Conservation (phyloP, 2,329 filamentous ascomycete genomes). For the Ceratocystis alfenasii region DNA sequence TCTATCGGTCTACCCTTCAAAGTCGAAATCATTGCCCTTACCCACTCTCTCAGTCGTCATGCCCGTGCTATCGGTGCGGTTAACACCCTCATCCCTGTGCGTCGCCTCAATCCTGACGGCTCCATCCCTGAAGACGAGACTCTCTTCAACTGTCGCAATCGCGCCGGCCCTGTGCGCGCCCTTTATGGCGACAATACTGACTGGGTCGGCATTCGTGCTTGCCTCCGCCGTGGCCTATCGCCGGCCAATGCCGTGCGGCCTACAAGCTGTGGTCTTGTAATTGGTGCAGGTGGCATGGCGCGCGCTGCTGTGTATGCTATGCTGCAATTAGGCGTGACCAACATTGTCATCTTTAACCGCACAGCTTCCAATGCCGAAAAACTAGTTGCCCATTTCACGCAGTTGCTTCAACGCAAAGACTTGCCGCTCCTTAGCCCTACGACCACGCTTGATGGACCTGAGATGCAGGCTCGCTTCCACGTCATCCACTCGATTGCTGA, state of each 20-base stretch:
- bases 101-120: slow-evolving; percentile 45
- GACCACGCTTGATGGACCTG: slow-evolving; percentile 21
- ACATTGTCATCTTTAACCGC: slow-evolving; percentile 64
- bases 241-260: slow-evolving; percentile 55
- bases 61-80: slow-evolving; percentile 64
- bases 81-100: slow-evolving; percentile 63
- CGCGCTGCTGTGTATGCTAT: slow-evolving; percentile 67
- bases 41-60: slow-evolving; percentile 58
- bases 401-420: slow-evolving; percentile 36
- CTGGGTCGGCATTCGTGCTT: slow-evolving; percentile 67
- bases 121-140: slow-evolving; percentile 38
- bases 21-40: slow-evolving; percentile 55
- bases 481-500: slow-evolving; percentile 48
- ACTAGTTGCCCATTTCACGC: slow-evolving; percentile 58
- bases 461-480: slow-evolving; percentile 36
- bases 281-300: slow-evolving; percentile 64
- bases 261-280: slow-evolving; percentile 44
- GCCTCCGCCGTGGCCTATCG: slow-evolving; percentile 58
- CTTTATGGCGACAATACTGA: slow-evolving; percentile 72
- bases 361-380: slow-evolving; percentile 54
- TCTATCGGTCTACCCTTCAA: slow-evolving; percentile 66
- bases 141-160: slow-evolving; percentile 35
- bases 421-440: slow-evolving; percentile 32
- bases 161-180: slow-evolving; percentile 53
- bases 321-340: slow-evolving; percentile 63